Evolutionary conservation across 176 grass and related monocot genomes (phyloP).

Genomic region (Pontederia crassipes): DNA sequence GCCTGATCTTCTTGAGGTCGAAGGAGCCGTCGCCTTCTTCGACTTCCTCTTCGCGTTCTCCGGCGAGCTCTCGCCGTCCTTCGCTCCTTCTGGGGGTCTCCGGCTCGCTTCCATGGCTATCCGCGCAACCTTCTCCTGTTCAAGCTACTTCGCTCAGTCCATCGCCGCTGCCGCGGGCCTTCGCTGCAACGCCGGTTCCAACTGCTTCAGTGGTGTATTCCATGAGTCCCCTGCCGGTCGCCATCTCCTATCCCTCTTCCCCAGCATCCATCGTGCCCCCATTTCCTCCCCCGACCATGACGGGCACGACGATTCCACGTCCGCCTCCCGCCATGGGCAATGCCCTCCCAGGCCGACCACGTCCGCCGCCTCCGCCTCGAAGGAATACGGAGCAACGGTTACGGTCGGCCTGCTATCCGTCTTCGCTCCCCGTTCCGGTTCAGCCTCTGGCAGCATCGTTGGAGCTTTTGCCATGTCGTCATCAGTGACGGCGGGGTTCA

Average conservation of each 20-base stretch:
- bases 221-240: slow-evolving; percentile 16
- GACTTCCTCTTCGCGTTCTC: too few species aligned
- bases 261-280: slow-evolving; percentile 38
- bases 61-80: too few species aligned
- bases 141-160: slow-evolving; percentile 65
- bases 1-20: too few species aligned
- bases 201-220: slow-evolving; percentile 11
- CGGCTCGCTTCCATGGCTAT: slow-evolving; percentile 65
- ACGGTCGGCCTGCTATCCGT: slow-evolving; percentile 49
- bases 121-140: slow-evolving; percentile 63
- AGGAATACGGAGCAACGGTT: slow-evolving; percentile 17
- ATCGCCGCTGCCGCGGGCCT: slow-evolving; percentile 42
- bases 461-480: slow-evolving; percentile 39
- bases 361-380: background rate
- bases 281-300: slow-evolving; percentile 25
- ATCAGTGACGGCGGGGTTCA: slow-evolving; percentile 54
- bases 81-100: slow-evolving; percentile 15
- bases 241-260: slow-evolving; percentile 38
- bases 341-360: slow-evolving; percentile 12
- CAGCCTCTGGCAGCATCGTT: slow-evolving; percentile 6
- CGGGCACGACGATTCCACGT: slow-evolving; percentile 17
- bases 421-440: slow-evolving; percentile 30
- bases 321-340: slow-evolving; percentile 25
- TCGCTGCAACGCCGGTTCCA: slow-evolving; percentile 42
- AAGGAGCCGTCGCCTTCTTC: too few species aligned